Conservation (phyloP, 176 grass and related monocot genomes). For the Phoenix dactylifera region DNA sequence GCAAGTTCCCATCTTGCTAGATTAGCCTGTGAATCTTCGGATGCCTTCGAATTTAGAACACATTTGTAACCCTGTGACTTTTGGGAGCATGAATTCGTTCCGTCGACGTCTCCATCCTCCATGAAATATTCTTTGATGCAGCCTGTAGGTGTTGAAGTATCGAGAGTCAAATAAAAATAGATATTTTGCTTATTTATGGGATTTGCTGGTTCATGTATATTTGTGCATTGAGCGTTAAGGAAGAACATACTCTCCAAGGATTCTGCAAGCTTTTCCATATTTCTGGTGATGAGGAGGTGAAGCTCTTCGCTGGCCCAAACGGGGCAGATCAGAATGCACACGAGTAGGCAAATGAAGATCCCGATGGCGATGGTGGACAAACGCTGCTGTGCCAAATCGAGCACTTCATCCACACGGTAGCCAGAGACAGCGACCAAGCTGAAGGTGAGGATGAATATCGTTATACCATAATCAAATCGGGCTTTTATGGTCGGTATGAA, state of each 20-base stretch:
- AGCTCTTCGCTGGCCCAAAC: slow-evolving; percentile 84
- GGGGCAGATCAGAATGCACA: slow-evolving; percentile 49
- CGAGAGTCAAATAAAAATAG: no score
- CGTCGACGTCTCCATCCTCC: background rate
- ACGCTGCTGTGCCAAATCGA: slow-evolving; percentile 46
- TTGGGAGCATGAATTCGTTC: slow-evolving; percentile 6
- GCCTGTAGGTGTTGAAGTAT: background rate
- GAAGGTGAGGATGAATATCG: slow-evolving; percentile 91
- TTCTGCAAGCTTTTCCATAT: slow-evolving; percentile 76
- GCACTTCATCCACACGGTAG: slow-evolving; percentile 57
- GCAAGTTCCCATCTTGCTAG: slow-evolving; percentile 83
- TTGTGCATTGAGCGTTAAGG: no score
- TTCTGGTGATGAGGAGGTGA: slow-evolving; percentile 47
- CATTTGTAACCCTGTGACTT: slow-evolving; percentile 65
- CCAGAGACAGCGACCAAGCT: slow-evolving; percentile 85
- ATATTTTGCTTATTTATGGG: no score
- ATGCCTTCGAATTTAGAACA: slow-evolving; percentile 79
- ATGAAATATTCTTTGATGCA: slow-evolving; percentile 59
- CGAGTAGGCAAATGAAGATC: slow-evolving; percentile 49
- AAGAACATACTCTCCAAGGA: slow-evolving; percentile 39
- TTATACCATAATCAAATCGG: slow-evolving; percentile 88
- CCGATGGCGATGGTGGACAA: slow-evolving; percentile 60
- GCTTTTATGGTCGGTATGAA: slow-evolving; percentile 73
- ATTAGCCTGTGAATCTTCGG: slow-evolving; percentile 85
- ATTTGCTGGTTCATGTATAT: no score